Evolutionary conservation across 257 asterid species (phyloP), one percentile per base, ranked within the genome.

Genomic region (Apocynum venetum): DNA sequence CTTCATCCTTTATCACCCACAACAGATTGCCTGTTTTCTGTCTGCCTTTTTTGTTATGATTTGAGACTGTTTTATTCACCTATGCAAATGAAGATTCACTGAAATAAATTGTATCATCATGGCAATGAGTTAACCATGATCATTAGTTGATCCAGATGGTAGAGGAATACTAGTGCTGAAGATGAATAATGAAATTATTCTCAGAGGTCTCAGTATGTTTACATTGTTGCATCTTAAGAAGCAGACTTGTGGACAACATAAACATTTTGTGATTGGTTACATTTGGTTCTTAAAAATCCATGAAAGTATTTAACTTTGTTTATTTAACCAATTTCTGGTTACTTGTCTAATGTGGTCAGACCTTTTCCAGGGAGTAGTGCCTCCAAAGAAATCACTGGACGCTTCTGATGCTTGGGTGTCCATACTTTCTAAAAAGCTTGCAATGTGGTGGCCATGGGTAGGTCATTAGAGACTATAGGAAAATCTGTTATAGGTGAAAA

Each of bases 391-490:
- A 77, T 60, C 76, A 15, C 80, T 86, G 48, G 84, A 86, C 73
- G 70, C 76, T 80, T 48, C 92, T 70, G 91, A 89, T 87, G 86
- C 80, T 70, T 94, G 98, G 98, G 84, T 91, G 56, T 76, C 86
- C 5, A 76, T 77, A 77, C 89, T 94, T 74, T 77, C 85, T 71
- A 92, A 86, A 86, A 83, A 88, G 76, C 92, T 94, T 69, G 77
- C 83, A 64, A 51, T 19, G 78, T 89, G 97, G 96, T 94, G 98
- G 98, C 97, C 85, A 80, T 94, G 97, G 97, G 97, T 94, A 88
- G 72, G 93, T 72, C 70, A 72, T 78, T 78, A 78, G 70, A 56
- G 47, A 31, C 55, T n/a, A 38, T 36, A 49, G 66, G 14, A 48
- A 56, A 60, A 66, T 51, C 71, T 83, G 49, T 66, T 72, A 36